These are phyloP conservation scores for Aspergillus ochraceus DNA, from an alignment of 2,329 filamentous ascomycete genomes.

Conservation along the genomic window DNA sequence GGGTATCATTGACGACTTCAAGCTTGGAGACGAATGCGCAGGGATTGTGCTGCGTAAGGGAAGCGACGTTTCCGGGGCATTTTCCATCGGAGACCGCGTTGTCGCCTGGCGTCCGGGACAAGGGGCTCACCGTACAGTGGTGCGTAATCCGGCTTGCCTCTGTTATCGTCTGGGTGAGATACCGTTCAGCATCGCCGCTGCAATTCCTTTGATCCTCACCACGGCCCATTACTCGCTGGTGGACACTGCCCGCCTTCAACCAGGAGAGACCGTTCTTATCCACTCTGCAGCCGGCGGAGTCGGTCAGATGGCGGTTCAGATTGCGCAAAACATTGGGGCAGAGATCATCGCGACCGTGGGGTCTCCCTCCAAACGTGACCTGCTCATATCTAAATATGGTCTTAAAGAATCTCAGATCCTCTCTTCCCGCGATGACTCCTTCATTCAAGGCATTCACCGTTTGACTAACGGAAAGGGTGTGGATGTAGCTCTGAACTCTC, in stretches of 20 bases:
- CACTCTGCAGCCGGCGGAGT: constrained; percentile 1
- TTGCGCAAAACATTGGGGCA: constrained; percentile 3
- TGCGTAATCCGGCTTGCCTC: constrained; percentile 1
- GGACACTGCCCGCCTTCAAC: constrained; percentile 2
- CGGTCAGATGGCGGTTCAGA: constrained; percentile 5
- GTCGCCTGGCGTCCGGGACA: constrained; percentile 1
- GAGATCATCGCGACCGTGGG: constrained; percentile 1
- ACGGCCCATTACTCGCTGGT: constrained; percentile 1
- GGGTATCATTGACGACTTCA: constrained; percentile 3
- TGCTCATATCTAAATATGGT: not conserved
- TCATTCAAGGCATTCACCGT: not conserved
- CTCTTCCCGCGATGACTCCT: not conserved
- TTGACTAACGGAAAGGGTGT: not conserved
- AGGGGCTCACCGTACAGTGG: constrained; percentile 2
- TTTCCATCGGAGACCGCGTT: not conserved
- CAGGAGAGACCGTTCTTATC: constrained; percentile 4
- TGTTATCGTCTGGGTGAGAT: not conserved
- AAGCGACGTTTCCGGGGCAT: not conserved
- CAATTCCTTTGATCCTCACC: not conserved
- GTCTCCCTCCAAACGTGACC: not conserved
- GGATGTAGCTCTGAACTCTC: not conserved
- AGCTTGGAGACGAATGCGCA: constrained; percentile 3
- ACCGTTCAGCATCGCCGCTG: not conserved
- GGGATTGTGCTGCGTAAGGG: not conserved
- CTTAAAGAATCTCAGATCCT: not conserved